Evolutionary conservation across 805 yeast species (phyloP), one percentile per base, ranked within the genome.

Genomic region (Pichia eremophila): DNA sequence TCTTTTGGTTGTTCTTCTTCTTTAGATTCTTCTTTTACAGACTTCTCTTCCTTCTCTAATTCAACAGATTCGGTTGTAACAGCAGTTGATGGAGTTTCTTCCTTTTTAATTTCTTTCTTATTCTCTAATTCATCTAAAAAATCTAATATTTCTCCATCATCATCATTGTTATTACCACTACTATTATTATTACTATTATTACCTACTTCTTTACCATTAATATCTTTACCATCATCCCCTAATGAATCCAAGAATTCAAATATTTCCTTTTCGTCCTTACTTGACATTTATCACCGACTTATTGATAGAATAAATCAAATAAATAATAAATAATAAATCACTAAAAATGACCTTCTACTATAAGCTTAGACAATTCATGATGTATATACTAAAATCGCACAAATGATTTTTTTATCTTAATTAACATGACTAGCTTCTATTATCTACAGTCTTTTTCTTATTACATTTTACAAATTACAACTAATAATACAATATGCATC

Each of bases 201-300:
- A 22, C 25, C 25, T 22, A 22, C 25, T 22, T 22, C 25, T 22
- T 22, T 22, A 22, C 25, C 25, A 32, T 52, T 46, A 18, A 58
- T 57, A 34, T 54, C 58, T 28, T 53, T 56, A 28, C 53, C 51
- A 25, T 61, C 66, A 44, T 82, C 88, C 4, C 95, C 93, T 43
- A 88, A 73, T 0, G 90, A 83, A 58, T 84, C 88, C 55, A 85
- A 72, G 59, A 86, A 86, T 53, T 85, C 91, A 46, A 85, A 71
- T 6, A 85, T 91, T 56, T 85, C 91, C 53, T 83, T 85, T 25
- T 81, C 80, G 49, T 81, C 46, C 11, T 41, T 42, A 6, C 39
- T 25, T 12, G 45, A 15, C 45, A 43, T 43, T 34, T 22, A 22
- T 5, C 25, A 22, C 4, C 1, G 25, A 22, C 25, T 22, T 22